Evolutionary conservation across 2,329 filamentous ascomycete genomes (phyloP).

Genomic region (Chalara sp.): DNA sequence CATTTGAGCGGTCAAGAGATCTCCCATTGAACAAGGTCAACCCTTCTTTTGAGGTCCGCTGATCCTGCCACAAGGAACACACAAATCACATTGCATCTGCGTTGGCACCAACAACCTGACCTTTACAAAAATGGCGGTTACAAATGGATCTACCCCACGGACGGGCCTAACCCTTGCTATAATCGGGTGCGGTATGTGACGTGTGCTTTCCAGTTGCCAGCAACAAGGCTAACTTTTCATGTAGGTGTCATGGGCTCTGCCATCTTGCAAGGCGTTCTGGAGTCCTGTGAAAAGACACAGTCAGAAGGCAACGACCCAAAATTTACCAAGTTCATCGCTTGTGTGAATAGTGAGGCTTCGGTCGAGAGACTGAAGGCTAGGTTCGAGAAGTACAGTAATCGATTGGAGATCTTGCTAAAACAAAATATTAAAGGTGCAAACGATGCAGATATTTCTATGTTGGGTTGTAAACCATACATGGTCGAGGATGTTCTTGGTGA

Average conservation of each 20-base stretch:
- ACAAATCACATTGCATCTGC: too few relatives aligned
- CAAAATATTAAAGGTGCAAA: conserved; percentile 64
- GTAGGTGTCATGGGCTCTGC: conserved; percentile 22
- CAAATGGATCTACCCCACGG: not conserved
- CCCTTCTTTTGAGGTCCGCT: too few relatives aligned
- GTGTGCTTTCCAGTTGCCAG: not conserved
- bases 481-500: conserved; percentile 60
- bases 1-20: too few relatives aligned
- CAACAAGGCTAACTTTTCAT: not conserved
- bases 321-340: conserved; percentile 32
- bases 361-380: conserved; percentile 26
- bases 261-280: conserved; percentile 20
- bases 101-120: too few relatives aligned
- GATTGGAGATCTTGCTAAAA: conserved; percentile 26
- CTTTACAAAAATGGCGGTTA: not conserved
- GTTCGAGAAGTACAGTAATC: conserved; percentile 24
- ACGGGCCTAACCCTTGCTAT: conserved; percentile 13
- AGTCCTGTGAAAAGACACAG: conserved; percentile 10
- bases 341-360: conserved; percentile 33
- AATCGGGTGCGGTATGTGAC: conserved; percentile 16
- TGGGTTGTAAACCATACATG: conserved; percentile 78
- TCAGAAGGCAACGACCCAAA: conserved; percentile 10
- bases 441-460: conserved; percentile 66
- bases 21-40: too few relatives aligned
- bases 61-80: too few relatives aligned